Evolutionary conservation across 257 asterid genomes (phyloP), one percentile per base, ranked within the genome.

Genomic region (Solanum corneliomulleri): DNA sequence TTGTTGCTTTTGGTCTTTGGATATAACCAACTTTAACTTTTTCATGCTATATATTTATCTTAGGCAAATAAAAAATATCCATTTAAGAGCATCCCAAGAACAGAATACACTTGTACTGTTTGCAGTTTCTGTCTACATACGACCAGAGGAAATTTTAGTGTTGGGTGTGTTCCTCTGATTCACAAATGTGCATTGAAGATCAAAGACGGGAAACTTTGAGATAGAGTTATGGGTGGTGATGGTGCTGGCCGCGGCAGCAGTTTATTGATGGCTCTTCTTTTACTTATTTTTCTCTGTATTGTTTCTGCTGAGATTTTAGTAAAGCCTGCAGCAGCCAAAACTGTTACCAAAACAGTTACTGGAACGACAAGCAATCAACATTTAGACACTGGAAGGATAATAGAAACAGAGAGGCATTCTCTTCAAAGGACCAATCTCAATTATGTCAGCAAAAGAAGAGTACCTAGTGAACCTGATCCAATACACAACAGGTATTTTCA

Each of bases 391-490:
- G 74, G 5, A 39, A 66, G 83, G 76, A 72, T 87, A 20, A 66
- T 84, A 31, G 89, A 69, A 71, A 82, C 56, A 58, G 90, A 87
- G 49, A 90, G 84, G 86, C 89, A 31, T 23, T 87, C 86, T 27
- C 85, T 89, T 82, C 94, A 49, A 75, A 85, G 85, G 77, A 33
- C 86, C 83, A 83, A 87, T 76, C 88, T 94, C 89, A 87, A 75
- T 74, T 90, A 72, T 87, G 94, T 94, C 86, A 95, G 94, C 94
- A 95, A 91, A 92, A 93, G 98, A 88, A 91, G 94, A 92, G 95
- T 96, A 3, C 98, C 98, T n/a, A 91, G 89, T 83, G 99, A 96
- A 70, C 94, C 99, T 89, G 96, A 94, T 91, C 99, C 98, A 81
- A 94, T 96, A 85, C 98, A 95, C 89, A 95, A 94, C 95, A 93